Conservation (phyloP, 352 stramenopile genomes). For the Phytopythium oedochilum region DNA sequence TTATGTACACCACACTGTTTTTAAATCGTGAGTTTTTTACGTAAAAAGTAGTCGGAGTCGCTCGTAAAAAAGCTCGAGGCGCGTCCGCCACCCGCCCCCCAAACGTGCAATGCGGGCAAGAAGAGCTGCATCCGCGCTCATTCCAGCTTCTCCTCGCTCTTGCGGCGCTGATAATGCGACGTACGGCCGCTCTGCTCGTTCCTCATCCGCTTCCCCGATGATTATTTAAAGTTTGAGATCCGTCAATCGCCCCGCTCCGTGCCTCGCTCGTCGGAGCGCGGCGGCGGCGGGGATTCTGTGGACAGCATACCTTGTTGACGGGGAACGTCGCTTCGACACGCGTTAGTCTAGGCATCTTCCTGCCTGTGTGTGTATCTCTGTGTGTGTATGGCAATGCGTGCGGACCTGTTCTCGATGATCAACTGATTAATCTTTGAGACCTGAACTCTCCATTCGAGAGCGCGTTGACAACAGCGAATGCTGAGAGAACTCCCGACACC, state of each 20-base stretch:
- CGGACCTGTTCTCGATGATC: constrained; percentile 55
- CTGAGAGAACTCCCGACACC: constrained; percentile 51
- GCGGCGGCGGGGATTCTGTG: constrained; percentile 43
- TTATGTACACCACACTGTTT: background rate
- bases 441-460: constrained; percentile 34
- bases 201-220: constrained; percentile 30
- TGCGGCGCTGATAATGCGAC: too few relatives aligned
- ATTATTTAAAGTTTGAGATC: constrained; percentile 88
- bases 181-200: background rate
- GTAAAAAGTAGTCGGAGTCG: background rate
- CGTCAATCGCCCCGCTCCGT: constrained; percentile 38
- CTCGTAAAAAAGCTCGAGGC: background rate
- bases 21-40: background rate
- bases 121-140: background rate
- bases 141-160: background rate
- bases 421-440: constrained; percentile 88
- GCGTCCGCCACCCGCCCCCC: background rate
- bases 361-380: background rate
- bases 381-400: background rate
- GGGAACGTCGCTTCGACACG: constrained; percentile 14
- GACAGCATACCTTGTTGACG: constrained; percentile 71
- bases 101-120: background rate
- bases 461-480: constrained; percentile 57
- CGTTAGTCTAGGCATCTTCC: background rate
- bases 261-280: constrained; percentile 10